Base-by-base conservation (phyloP, 2,329 filamentous ascomycete species). In the Helminthosporium solani region DNA sequence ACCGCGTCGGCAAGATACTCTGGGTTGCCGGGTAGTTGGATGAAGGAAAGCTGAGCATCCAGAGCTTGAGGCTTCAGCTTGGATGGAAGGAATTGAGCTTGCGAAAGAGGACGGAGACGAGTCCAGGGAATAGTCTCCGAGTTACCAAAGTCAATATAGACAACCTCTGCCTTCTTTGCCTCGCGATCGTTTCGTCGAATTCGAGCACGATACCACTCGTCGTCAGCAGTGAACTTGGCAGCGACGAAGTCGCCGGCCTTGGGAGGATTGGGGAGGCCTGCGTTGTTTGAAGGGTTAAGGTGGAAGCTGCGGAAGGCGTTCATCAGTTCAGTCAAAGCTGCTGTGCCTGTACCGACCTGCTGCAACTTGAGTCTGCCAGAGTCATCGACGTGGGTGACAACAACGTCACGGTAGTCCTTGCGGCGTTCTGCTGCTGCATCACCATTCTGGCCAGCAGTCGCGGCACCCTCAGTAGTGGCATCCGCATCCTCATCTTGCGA, bases 141-240 rank as follows among this genome's bases (percentile, higher is more conserved):
- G 79, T 99, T 99, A 61, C 94, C 94, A 71, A 95, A 99, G 75
- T 99, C 94, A 52, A 99, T 83, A 73, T 96, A 99, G 36, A 95
- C 75, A 20, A 99, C 86, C 71, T 99, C 94, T 19, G 90, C 86
- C 60, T 88, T 84, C 79, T 80, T 90, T 63, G 85, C 86, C 7
- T 91, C 81, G 52, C 94, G 90, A 74, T 99, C 94, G 72, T 97
- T 96, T 67, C 91, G 85, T 52, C 91, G 86, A 51, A 99, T 84
- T 51, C 86, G 87, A 25, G 88, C 94, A 51, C 94, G 88, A 76
- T 99, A 99, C 92, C 92, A 99, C 58, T 94, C 84, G 49, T 86
- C 83, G 66, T 99, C 94, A 42, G 85, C 86, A 6, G 85, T 87
- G 77, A 97, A 99, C 68, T 88, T 87, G 61, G 92, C 92, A 1